Evolutionary conservation across 78 protist genomes (phyloP).

Genomic region (Protostelium mycophagum): DNA sequence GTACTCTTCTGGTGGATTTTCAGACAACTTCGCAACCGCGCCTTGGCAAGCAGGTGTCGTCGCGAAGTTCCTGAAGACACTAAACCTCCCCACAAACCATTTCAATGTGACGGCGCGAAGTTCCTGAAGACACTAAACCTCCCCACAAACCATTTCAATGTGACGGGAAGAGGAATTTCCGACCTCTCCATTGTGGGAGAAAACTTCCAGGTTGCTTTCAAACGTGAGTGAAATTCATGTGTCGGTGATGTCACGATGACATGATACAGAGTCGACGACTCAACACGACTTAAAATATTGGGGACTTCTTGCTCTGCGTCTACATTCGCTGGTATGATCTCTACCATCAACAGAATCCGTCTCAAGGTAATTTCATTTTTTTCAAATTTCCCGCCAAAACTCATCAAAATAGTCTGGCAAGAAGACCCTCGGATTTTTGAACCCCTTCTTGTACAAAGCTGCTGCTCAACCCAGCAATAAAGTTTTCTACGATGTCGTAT

Average conservation of each 20-base stretch:
- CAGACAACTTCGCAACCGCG: conserved; percentile 24
- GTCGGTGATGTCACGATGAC: conserved; percentile 28
- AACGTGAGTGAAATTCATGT: no score
- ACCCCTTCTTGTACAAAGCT: conserved; percentile 57
- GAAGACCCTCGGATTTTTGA: conserved; percentile 66
- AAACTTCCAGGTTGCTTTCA: conserved; percentile 13
- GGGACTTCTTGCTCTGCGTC: conserved; percentile 73
- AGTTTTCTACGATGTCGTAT: conserved; percentile 39
- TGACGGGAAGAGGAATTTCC: conserved; percentile 29
- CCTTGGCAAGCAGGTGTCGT: conserved; percentile 28
- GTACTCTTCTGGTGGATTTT: conserved; percentile 47
- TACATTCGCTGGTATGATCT: conserved; percentile 57
- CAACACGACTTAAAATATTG: no score
- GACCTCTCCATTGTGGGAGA: conserved; percentile 45
- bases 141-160: conserved; percentile 22
- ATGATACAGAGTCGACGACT: conserved; percentile 26
- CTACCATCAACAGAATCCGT: conserved; percentile 66
- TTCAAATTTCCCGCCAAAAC: neutral
- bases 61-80: conserved; percentile 1
- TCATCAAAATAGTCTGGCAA: conserved; percentile 17
- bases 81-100: conserved; percentile 18
- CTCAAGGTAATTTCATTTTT: neutral
- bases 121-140: conserved; percentile 23
- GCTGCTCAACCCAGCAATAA: neutral
- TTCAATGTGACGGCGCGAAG: conserved; percentile 18